Base-by-base conservation (phyloP, 1,139 yeast species). In the Saccharomyces uvarum region DNA sequence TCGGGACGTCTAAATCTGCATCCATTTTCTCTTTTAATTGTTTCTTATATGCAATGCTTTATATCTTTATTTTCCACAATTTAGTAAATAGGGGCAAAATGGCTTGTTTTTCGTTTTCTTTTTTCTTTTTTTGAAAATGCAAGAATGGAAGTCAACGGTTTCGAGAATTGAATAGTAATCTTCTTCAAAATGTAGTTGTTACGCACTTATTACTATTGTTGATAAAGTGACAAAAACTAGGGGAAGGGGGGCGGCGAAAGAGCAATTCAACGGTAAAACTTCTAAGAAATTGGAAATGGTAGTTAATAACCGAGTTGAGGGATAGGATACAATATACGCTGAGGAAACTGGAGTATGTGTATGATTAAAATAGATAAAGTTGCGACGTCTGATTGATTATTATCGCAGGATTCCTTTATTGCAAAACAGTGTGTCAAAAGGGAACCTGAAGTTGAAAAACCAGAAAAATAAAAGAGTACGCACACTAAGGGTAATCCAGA, bases 1-100 rank as follows among this genome's bases (percentile, higher is more conserved):
- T 83, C 56, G 84, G 85, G 53, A 82, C 86, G 68, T 83, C 88
- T 56, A 82, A 78, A 68, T 83, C 87, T 70, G 81, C 75, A 61
- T 82, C 87, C 87, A 83, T 83, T 13, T 47, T 52, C 47, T 48
- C 21, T 16, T 19, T 29, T 24, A 14, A 19, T 24, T 26, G 14
- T 38, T 26, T 16, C 24, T 38, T 38, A 6, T 38, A 38, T 38
- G 44, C 24, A 11, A 38, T 38, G 24, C 5, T 38, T 38, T 38
- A 38, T 38, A 38, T 38, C 44, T 19, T 11, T 38, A 21, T 19
- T 38, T 38, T 19, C 44, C 11, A 19, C 44, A 4, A 38, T 38
- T 11, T 8, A 11, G 11, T 38, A 19, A 38, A 38, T 38, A 38
- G 44, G 44, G 44, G 44, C 26, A 38, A 38, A 38, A 9, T 19